Conservation (phyloP, 2,329 filamentous ascomycete species). For the Pestalotiopsis fici region DNA sequence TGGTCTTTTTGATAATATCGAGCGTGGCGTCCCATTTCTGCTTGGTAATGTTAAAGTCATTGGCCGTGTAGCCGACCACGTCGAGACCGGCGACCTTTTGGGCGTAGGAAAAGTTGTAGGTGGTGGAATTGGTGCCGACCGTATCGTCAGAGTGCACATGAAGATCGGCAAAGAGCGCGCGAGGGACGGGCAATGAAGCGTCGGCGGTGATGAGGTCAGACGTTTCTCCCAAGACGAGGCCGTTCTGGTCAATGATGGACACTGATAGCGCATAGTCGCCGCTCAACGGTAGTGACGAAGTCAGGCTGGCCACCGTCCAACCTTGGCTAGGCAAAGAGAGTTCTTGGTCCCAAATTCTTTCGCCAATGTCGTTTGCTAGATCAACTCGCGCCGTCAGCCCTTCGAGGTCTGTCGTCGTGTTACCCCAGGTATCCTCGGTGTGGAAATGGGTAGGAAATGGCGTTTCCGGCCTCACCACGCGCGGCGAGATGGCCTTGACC, state of each 20-base stretch:
- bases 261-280: conserved; percentile 13
- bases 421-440: conserved; percentile 28
- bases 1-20: conserved; percentile 19
- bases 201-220: not conserved
- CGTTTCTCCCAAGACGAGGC: not conserved
- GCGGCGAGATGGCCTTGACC: conserved; percentile 14
- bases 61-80: conserved; percentile 37
- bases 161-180: conserved; percentile 31
- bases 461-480: conserved; percentile 14
- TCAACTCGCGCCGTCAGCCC: conserved; percentile 7
- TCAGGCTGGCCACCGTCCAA: not conserved
- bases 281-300: not conserved
- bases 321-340: not conserved
- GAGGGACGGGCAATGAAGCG: conserved; percentile 20
- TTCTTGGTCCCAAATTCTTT: not conserved
- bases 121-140: conserved; percentile 34
- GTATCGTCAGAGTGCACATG: conserved; percentile 39
- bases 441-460: conserved; percentile 23
- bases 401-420: conserved; percentile 19
- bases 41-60: conserved; percentile 38
- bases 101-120: conserved; percentile 38
- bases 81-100: conserved; percentile 35
- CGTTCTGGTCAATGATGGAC: not conserved
- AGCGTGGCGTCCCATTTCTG: conserved; percentile 30
- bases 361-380: conserved; percentile 3